phyloP scores from a whole-genome alignment of 2,329 filamentous ascomycete species.

The Cladophialophora exuberans region DNA sequence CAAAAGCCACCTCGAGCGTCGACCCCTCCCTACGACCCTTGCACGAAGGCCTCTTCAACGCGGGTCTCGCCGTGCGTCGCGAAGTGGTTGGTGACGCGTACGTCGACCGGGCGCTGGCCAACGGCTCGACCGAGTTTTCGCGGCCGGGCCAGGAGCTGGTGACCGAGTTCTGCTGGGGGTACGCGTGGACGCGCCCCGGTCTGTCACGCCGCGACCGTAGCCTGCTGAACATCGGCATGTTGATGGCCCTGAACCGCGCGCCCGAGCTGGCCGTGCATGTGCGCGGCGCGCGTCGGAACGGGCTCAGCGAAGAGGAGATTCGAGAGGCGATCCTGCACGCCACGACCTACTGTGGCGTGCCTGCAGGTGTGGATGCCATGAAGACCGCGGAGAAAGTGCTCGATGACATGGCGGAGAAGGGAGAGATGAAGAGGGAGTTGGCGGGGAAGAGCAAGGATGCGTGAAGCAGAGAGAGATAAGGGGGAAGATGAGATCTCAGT shows the following conservation, averaged over 20 bases:
- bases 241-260: constrained; percentile 63
- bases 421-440: constrained; percentile 32
- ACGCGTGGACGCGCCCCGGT: constrained; percentile 65
- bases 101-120: constrained; percentile 49
- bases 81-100: constrained; percentile 64
- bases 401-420: constrained; percentile 35
- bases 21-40: constrained; percentile 25
- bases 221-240: constrained; percentile 67
- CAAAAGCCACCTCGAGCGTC: constrained; percentile 16
- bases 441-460: constrained; percentile 28
- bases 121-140: constrained; percentile 33
- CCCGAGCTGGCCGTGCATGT: constrained; percentile 65
- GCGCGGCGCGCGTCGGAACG: constrained; percentile 65
- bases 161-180: constrained; percentile 66
- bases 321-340: constrained; percentile 45
- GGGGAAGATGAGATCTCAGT: neutral
- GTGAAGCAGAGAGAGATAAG: constrained; percentile 1
- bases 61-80: constrained; percentile 63
- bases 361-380: constrained; percentile 48
- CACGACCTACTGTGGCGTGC: constrained; percentile 48
- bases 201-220: constrained; percentile 64
- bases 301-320: constrained; percentile 64
- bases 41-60: constrained; percentile 56
- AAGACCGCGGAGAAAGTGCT: constrained; percentile 38
- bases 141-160: constrained; percentile 39